Evolutionary conservation across 441 rosid genomes (phyloP).

Genomic region (Gossypium lobatum): DNA sequence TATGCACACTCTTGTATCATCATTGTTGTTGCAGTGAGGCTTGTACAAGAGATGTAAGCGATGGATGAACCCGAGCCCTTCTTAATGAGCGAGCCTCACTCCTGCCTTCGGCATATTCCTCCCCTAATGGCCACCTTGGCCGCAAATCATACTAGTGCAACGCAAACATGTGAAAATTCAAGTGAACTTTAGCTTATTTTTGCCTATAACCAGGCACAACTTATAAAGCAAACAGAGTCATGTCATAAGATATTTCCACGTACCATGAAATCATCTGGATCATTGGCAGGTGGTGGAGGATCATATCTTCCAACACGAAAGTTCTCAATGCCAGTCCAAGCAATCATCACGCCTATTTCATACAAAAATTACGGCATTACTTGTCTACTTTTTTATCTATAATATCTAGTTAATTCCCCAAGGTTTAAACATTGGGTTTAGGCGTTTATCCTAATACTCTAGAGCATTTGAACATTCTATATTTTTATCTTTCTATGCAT

Average conservation of each 20-base stretch:
- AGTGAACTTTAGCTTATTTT: not conserved
- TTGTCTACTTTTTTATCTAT: not conserved
- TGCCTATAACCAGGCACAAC: not conserved
- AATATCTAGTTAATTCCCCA: not conserved
- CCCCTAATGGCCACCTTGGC: slow-evolving; percentile 95
- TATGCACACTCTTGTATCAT: not conserved
- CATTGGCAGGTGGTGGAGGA: slow-evolving; percentile 74
- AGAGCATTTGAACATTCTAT: not conserved
- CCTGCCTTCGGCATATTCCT: slow-evolving; percentile 79
- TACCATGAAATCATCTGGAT: slow-evolving; percentile 74
- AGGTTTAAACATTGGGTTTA: not conserved
- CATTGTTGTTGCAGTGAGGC: slow-evolving; percentile 41
- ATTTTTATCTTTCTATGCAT: not conserved
- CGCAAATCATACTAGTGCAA: slow-evolving; percentile 68
- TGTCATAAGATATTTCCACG: slow-evolving; percentile 14
- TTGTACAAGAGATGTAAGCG: slow-evolving; percentile 77
- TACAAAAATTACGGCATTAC: slow-evolving; percentile 16
- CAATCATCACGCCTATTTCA: slow-evolving; percentile 81
- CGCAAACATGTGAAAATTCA: slow-evolving; percentile 10
- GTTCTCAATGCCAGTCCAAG: slow-evolving; percentile 98
- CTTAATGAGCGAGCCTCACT: slow-evolving; percentile 80
- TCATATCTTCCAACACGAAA: slow-evolving; percentile 81
- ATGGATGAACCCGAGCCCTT: slow-evolving; percentile 75
- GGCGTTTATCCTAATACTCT: not conserved
- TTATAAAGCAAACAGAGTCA: slow-evolving; percentile 1